Evolutionary conservation across 2,329 filamentous ascomycete species (phyloP), one percentile per base, ranked within the genome.

Genomic region (Fusarium sp.): DNA sequence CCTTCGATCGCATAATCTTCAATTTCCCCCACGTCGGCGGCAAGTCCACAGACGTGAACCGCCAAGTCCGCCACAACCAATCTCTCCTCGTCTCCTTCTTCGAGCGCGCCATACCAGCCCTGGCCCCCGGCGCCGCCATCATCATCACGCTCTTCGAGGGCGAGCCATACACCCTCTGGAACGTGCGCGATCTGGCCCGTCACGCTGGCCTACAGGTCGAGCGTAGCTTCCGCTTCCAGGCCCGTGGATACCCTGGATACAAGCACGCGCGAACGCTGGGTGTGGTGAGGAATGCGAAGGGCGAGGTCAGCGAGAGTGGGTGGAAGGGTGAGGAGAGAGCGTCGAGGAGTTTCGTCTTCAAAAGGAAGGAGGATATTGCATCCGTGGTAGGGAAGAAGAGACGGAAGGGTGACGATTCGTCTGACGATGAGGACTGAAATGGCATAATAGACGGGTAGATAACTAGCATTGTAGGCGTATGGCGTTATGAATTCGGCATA

Each of bases 1-100:
- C 75, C 63, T 94, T 91, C 84, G 90, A 97, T 78, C 86, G 88
- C 57, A 90, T 98, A 65, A 84, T 95, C 70, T 99, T 98, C 87
- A 97, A 97, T 83, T 99, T 99, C 79, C 96, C 96, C 35, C 96
- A 99, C 81, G 92, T 96, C 5, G 96, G 96, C 67, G 96, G 96
- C 45, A 90, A 96, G 74, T 92, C 88, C 68, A 98, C 91, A 71
- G 94, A 98, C 81, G 91, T 97, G 56, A 97, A 97, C 82, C 86
- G 96, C 35, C 96, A 99, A 80, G 94, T 97, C 15, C 89, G 96
- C 57, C 88, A 92, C 78, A 98, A 99, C 81, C 94, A 97, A 79
- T 88, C 91, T 74, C 83, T 93, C 50, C 84, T 93, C 35, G 89
- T 92, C 15, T 82, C 83, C 43, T 92, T 92, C 80, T 93, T 93